phyloP scores from a whole-genome alignment of 768 basidiomycete genomes.

The Gloeopeniophorella convolvens region DNA sequence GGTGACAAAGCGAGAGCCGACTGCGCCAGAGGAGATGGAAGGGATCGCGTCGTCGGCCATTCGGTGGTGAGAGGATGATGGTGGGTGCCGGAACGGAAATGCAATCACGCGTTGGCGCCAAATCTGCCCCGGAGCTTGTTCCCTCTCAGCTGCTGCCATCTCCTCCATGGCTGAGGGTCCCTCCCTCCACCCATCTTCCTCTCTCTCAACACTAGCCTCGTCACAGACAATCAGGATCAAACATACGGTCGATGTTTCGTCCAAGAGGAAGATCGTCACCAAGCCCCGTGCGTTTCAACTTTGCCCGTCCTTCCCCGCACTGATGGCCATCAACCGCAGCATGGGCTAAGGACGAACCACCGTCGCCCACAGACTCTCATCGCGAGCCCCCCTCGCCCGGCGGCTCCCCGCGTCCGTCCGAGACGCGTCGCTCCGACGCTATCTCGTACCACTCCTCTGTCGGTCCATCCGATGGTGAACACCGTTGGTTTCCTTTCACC shows the following conservation, averaged over 20 bases:
- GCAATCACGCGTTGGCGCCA: not conserved
- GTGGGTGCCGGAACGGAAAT: not conserved
- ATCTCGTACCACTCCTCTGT: conserved; percentile 46
- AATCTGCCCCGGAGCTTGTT: not conserved
- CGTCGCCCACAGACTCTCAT: conserved; percentile 30
- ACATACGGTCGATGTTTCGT: not conserved
- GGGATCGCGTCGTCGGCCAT: conserved; percentile 40
- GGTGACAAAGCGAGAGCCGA: conserved; percentile 81
- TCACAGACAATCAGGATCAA: not conserved
- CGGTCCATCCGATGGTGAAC: conserved; percentile 25
- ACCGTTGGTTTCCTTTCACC: conserved; percentile 71
- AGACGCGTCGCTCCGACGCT: conserved; percentile 44
- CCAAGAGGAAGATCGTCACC: conserved; percentile 9
- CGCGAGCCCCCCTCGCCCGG: conserved; percentile 28
- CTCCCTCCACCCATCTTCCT: not conserved
- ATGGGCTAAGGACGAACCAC: conserved; percentile 19
- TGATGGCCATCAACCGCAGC: conserved; percentile 5
- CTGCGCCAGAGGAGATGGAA: conserved; percentile 61
- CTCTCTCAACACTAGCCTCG: not conserved
- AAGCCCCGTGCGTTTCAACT: conserved; percentile 7
- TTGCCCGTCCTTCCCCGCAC: not conserved
- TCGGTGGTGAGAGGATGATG: not conserved
- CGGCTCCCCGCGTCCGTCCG: conserved; percentile 29
- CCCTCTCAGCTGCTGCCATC: not conserved
- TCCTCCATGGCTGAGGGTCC: conserved; percentile 3